Base-by-base conservation (phyloP, 2,329 filamentous ascomycete species). In the Zymoseptoria crescenta region DNA sequence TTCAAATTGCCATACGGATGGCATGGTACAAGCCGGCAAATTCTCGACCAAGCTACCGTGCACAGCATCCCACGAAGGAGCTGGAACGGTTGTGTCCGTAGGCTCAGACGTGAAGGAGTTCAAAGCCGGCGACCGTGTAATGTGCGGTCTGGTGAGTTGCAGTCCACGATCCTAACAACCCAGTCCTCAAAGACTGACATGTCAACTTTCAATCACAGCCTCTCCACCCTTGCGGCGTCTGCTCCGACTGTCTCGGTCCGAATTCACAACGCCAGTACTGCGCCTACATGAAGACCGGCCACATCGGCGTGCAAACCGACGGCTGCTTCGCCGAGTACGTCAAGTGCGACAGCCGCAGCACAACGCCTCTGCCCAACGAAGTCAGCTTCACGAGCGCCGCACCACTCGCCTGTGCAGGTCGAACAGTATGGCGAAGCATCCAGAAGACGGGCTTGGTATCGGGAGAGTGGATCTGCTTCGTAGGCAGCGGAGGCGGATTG, bases 1-100 rank as follows among this genome's bases (percentile, higher is more conserved):
- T 8, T 83, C 81, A 1, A 78, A 84, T 67, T 86, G 83, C 73
- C 83, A 87, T 73, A 86, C 84, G 0, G 83, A 86, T 72, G 70
- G 71, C 61, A 83, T 85, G 80, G 81, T 84, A 3, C 65, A 67
- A 6, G 66, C 74, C 1, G 83, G 83, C 53, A 70, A 76, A 52
- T 80, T 85, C 68, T 70, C 68, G 6, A 75, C 76, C 0, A 57
- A 69, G 2, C 73, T 85, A 0, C 83, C 83, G 0, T 74, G 76
- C 58, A 84, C 77, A 8, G 80, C 75, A 6, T 85, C 80, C 0
- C 82, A 84, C 67, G 82, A 86, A 70, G 81, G 81, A 19, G 72
- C 80, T 16, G 82, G 82, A 19, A 82, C 81, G 19, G 76, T 85
- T 55, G 79, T 79, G 7, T 74, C 77, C 1, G 60, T 78, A 3